phyloP scores from a whole-genome alignment of 345 rosid species.

The Triadica sebifera region DNA sequence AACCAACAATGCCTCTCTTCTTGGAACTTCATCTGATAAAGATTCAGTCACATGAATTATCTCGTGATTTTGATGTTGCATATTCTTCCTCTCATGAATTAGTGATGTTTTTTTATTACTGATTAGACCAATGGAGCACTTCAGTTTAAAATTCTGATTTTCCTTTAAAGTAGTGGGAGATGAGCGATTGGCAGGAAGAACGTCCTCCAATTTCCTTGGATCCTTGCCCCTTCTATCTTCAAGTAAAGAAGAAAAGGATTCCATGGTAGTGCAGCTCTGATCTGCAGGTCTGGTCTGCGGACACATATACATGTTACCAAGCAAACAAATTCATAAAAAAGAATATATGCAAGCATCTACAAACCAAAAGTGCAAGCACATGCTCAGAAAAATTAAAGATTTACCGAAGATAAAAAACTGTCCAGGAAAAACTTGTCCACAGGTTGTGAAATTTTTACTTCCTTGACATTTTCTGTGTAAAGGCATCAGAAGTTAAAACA shows the following conservation, averaged over 20 bases:
- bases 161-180: slow-evolving; percentile 45
- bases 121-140: slow-evolving; percentile 34
- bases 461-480: slow-evolving; percentile 33
- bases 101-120: slow-evolving; percentile 28
- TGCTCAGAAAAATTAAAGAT: slow-evolving; percentile 8
- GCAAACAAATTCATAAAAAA: slow-evolving; percentile 10
- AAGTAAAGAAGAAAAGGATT: slow-evolving; percentile 34
- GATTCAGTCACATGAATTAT: slow-evolving; percentile 36
- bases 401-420: slow-evolving; percentile 23
- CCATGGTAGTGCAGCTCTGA: slow-evolving; percentile 15
- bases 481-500: slow-evolving; percentile 15
- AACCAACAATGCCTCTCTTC: slow-evolving; percentile 36
- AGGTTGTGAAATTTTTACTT: slow-evolving; percentile 20
- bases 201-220: slow-evolving; percentile 39
- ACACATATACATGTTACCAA: slow-evolving; percentile 10
- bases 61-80: slow-evolving; percentile 24
- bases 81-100: slow-evolving; percentile 29
- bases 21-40: slow-evolving; percentile 25
- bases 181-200: slow-evolving; percentile 76
- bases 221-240: slow-evolving; percentile 41
- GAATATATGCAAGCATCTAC: neutral
- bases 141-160: slow-evolving; percentile 36
- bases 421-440: slow-evolving; percentile 26
- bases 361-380: neutral
- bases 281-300: slow-evolving; percentile 30